Percentiles rank a stretch among this genome's conserved stretches.
phyloP scores from a whole-genome alignment of 345 rosid genomes.

The Pelargonium nanum region DNA sequence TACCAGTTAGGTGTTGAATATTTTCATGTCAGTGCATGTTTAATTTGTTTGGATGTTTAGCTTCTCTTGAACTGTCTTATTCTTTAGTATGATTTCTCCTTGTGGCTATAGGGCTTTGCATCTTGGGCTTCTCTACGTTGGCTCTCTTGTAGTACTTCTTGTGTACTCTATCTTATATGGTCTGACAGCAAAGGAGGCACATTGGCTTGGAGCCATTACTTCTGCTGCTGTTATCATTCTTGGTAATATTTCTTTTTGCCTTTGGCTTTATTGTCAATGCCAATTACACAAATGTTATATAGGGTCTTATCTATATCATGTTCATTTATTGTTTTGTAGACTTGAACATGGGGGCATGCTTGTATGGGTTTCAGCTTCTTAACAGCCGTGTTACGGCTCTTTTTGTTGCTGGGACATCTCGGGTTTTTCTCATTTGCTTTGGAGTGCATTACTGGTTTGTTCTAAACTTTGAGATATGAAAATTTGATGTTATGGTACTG shows the following conservation, averaged over 20 bases:
- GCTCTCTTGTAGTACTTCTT: slow-evolving; percentile 77
- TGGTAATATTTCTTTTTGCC: slow-evolving; percentile 32
- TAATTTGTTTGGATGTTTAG: slow-evolving; percentile 8
- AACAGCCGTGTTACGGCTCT: slow-evolving; percentile 80
- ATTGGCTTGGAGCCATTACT: slow-evolving; percentile 94
- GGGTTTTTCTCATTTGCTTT: slow-evolving; percentile 92
- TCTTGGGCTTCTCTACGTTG: slow-evolving; percentile 82
- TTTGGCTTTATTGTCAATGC: not conserved
- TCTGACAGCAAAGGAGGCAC: slow-evolving; percentile 83
- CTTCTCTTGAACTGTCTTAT: slow-evolving; percentile 1
- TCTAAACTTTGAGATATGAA: slow-evolving; percentile 11
- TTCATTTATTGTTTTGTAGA: slow-evolving; percentile 37
- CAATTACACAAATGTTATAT: not conserved
- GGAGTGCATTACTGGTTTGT: slow-evolving; percentile 99
- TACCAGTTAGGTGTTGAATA: not conserved
- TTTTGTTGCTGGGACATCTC: slow-evolving; percentile 81
- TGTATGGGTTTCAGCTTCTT: slow-evolving; percentile 92
- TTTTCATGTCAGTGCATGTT: not conserved
- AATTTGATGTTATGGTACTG: slow-evolving; percentile 1
- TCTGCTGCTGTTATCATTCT: slow-evolving; percentile 92
- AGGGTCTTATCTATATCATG: slow-evolving; percentile 10
- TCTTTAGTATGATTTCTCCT: slow-evolving; percentile 13
- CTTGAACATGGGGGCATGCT: slow-evolving; percentile 98
- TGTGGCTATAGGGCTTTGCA: slow-evolving; percentile 66
- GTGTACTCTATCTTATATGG: slow-evolving; percentile 91